A percentile compares a stretch with the other conserved stretches of the same genome.
phyloP scores from a whole-genome alignment of 768 basidiomycete genomes.

The Austroboletus eburneus region DNA sequence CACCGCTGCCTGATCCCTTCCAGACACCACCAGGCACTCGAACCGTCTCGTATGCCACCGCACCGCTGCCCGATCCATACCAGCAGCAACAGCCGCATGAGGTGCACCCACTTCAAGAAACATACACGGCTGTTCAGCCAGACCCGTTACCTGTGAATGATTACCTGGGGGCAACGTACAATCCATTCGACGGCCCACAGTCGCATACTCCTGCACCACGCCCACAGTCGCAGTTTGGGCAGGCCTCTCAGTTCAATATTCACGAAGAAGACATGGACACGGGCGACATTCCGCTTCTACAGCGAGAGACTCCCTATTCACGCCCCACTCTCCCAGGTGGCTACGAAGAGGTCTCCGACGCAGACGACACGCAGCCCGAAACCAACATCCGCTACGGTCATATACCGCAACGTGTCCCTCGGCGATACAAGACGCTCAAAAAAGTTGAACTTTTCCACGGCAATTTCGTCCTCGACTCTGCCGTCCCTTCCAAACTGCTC shows the following conservation, averaged over 20 bases:
- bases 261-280: conserved; percentile 44
- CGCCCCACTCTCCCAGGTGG: conserved; percentile 43
- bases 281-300: conserved; percentile 66
- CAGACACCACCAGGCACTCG: conserved; percentile 21
- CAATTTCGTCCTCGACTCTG: conserved; percentile 87
- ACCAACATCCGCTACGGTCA: conserved; percentile 81
- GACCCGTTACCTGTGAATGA: conserved; percentile 14
- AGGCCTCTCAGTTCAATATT: conserved; percentile 33
- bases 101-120: conserved; percentile 18
- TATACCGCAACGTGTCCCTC: conserved; percentile 85
- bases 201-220: conserved; percentile 22
- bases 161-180: conserved; percentile 17
- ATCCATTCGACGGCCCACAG: conserved; percentile 18
- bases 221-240: conserved; percentile 19
- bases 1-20: conserved; percentile 32
- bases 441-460: conserved; percentile 90
- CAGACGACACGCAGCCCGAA: conserved; percentile 34
- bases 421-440: conserved; percentile 92
- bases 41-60: conserved; percentile 5
- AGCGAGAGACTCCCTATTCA: conserved; percentile 35
- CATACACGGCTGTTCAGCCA: conserved; percentile 16
- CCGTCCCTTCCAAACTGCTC: conserved; percentile 88
- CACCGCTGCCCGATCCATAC: conserved; percentile 21
- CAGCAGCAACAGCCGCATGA: conserved; percentile 21
- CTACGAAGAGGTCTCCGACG: conserved; percentile 31